Evolutionary conservation across 805 yeast genomes (phyloP), one percentile per base, ranked within the genome.

Genomic region (Wickerhamomyces mucosus): DNA sequence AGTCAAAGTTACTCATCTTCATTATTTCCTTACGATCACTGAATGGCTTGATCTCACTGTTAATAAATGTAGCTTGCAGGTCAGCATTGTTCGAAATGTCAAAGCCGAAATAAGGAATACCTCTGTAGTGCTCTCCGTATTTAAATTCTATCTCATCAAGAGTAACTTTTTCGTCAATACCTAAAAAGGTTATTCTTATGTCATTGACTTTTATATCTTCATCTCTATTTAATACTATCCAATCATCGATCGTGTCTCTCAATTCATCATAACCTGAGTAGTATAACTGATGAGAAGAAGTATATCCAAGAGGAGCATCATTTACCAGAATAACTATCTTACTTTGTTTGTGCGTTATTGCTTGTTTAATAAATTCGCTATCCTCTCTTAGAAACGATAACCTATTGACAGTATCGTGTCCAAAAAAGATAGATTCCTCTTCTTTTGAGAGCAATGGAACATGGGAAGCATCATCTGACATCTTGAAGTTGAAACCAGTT

Each of bases 91-190:
- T 32, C 11, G 38, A 26, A 2, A 75, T 53, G 46, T 79, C 85
- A 21, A 80, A 62, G 0, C 76, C 83, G 52, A 65, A 78, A 39
- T 67, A 67, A 1, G 89, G 82, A 4, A 66, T 58, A 7, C 89
- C 88, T 28, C 58, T 59, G 49, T 75, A 72, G 7, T 15, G 63
- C n/a, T n/a, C n/a, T n/a, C n/a, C n/a, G n/a, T n/a, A n/a, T 37
- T 65, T 66, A 45, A 63, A 61, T 27, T 51, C 59, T 30, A 68
- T 49, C 17, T 60, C 65, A 4, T 22, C 13, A 10, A 27, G 8
- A 2, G 4, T 6, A 18, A 47, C 41, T 57, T 34, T 36, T 39
- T 64, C 67, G 44, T 71, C 72, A 4, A 71, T 29, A 2, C 78
- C 79, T 22, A 72, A 43, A 38, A 72, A 73, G 3, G 70, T 64